Base-by-base conservation (phyloP, 1,284 basidiomycete species). In the Vanrija sp. region DNA sequence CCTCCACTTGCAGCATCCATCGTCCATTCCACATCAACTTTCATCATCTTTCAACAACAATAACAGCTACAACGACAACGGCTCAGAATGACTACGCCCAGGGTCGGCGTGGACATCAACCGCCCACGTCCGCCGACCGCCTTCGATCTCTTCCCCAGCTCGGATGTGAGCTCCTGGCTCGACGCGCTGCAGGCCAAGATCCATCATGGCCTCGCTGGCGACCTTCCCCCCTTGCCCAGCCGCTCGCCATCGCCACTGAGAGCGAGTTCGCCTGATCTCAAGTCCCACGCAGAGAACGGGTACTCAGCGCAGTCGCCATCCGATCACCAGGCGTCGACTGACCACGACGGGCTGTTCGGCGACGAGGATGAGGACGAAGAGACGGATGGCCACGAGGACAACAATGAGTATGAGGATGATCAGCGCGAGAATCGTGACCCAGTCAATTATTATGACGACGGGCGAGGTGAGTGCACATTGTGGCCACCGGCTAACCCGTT, bases 111-210 rank as follows among this genome's bases (percentile, higher is more conserved):
- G 1, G 18, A 22, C 41, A 51, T 56, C 48, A 51, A 19, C 7
- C 12, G 4, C 8, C 6, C 19, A 24, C 14, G 19, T 20, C 37
- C 19, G 6, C 62, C 64, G 1, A 56, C 50, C 16, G 60, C 67
- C 3, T 71, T 61, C 45, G 62, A 66, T 36, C 24, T 52, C 10
- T 68, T 68, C 51, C 44, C 57, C 16, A 46, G 52, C 20, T 19
- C 38, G 12, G 54, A 61, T 20, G 54, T 63, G 18, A 60, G 67
- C 43, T 45, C 47, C 18, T 72, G 70, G 71, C 45, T 71, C 22
- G 63, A 65, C 27, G 49, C 44, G 5, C 50, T 71, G 15, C 59
- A 65, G 53, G 31, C 44, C 38, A 72, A 71, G 56, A 68, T 71
- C 20, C 47, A 58, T 15, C 38, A 43, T 10, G 62, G 63, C 12